Evolutionary conservation across 2,329 filamentous ascomycete species (phyloP).

Genomic region (Calcarisporium arbuscula): DNA sequence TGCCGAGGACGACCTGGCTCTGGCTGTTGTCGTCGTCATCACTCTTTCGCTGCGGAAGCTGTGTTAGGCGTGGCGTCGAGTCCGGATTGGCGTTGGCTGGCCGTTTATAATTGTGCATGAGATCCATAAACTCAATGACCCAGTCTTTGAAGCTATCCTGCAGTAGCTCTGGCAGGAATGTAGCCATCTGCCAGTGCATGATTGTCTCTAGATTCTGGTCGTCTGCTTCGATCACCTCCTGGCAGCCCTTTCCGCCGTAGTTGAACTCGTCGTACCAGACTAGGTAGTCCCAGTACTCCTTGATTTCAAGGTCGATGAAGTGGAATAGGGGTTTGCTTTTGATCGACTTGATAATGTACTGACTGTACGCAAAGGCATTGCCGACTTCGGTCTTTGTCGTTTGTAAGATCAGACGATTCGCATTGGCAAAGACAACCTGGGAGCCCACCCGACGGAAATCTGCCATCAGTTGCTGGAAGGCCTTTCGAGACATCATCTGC

Average conservation of each 20-base stretch:
- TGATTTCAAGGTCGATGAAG: slow-evolving; percentile 94
- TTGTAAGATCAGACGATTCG: slow-evolving; percentile 83
- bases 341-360: slow-evolving; percentile 97
- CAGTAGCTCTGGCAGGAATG: slow-evolving; percentile 74
- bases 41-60: slow-evolving; percentile 50
- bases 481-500: slow-evolving; percentile 97
- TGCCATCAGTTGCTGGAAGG: slow-evolving; percentile 92
- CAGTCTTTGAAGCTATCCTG: slow-evolving; percentile 85
- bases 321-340: slow-evolving; percentile 93
- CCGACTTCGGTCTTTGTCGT: slow-evolving; percentile 95
- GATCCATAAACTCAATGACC: slow-evolving; percentile 88
- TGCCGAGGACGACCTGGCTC: slow-evolving; percentile 64
- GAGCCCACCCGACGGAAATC: slow-evolving; percentile 95
- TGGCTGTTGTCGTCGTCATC: slow-evolving; percentile 56
- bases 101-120: slow-evolving; percentile 85
- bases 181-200: slow-evolving; percentile 97
- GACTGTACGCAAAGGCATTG: slow-evolving; percentile 92
- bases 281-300: slow-evolving; percentile 98
- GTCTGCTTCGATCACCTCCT: slow-evolving; percentile 65
- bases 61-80: slow-evolving; percentile 51
- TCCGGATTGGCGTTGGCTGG: slow-evolving; percentile 46
- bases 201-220: slow-evolving; percentile 80
- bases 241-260: slow-evolving; percentile 90
- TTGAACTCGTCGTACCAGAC: slow-evolving; percentile 99
- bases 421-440: slow-evolving; percentile 89